Percentiles rank a stretch among this genome's conserved stretches.
Conservation (phyloP, 495 filamentous ascomycete species). For the Penicillium pancosmium region DNA sequence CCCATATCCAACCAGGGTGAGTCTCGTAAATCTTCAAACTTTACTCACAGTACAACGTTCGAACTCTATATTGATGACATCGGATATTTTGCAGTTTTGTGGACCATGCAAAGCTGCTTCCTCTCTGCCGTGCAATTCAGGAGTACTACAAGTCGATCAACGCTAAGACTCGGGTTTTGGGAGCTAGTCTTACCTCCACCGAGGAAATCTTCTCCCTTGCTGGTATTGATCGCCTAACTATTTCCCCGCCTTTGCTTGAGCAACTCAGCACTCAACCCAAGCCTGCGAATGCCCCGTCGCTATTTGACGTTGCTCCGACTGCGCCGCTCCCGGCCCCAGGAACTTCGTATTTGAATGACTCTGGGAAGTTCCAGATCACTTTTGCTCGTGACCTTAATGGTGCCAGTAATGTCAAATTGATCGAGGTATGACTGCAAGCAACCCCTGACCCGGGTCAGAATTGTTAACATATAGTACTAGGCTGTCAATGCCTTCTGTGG, state of each 20-base stretch:
- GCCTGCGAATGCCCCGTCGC: conserved; percentile 31
- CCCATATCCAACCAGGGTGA: conserved; percentile 59
- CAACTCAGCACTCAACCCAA: conserved; percentile 42
- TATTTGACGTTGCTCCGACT: conserved; percentile 34
- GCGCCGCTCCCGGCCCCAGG: conserved; percentile 12
- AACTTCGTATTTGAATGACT: conserved; percentile 42
- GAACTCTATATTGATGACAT: neutral
- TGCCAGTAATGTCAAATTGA: conserved; percentile 53
- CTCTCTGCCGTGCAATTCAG: conserved; percentile 55
- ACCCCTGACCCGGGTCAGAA: neutral
- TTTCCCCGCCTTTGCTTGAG: conserved; percentile 53
- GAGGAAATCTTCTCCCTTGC: conserved; percentile 61
- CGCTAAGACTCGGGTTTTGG: conserved; percentile 54
- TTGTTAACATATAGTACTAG: conserved; percentile 15
- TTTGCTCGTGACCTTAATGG: conserved; percentile 53
- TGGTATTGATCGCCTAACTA: conserved; percentile 59
- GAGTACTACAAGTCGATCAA: conserved; percentile 49
- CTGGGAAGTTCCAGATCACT: conserved; percentile 48
- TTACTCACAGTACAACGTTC: neutral
- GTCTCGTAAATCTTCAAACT: conserved; percentile 12
- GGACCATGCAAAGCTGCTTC: conserved; percentile 47
- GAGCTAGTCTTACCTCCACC: conserved; percentile 57
- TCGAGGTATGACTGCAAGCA: conserved; percentile 37
- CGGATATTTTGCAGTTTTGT: conserved; percentile 11
- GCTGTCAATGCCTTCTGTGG: conserved; percentile 65